These are phyloP conservation scores for Leishmania turanica DNA, from an alignment of 208 protist species.

Conservation along the genomic window DNA sequence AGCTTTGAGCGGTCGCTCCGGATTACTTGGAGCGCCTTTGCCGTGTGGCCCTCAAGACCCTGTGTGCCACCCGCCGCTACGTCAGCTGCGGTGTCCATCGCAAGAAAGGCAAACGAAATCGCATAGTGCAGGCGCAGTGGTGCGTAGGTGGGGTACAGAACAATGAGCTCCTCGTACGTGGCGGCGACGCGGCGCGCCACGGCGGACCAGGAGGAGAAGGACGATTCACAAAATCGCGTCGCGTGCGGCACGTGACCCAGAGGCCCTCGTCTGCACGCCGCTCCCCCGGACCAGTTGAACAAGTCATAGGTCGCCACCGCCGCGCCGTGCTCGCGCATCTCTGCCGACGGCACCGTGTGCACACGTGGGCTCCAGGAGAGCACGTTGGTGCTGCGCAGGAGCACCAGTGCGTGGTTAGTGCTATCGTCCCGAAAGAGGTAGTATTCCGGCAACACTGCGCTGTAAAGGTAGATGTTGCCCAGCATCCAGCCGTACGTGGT, in stretches of 20 bases:
- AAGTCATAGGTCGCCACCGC: constrained; percentile 20
- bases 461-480: constrained; percentile 45
- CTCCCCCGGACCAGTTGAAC: constrained; percentile 53
- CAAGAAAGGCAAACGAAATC: constrained; percentile 25
- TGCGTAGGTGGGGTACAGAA: constrained; percentile 52
- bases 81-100: background rate
- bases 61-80: background rate
- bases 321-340: background rate
- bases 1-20: constrained; percentile 24
- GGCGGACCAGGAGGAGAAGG: constrained; percentile 33
- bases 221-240: constrained; percentile 57
- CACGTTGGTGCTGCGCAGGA: constrained; percentile 57
- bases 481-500: constrained; percentile 34
- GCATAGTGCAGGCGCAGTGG: constrained; percentile 81
- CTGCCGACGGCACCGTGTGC: constrained; percentile 8
- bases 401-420: constrained; percentile 32
- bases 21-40: constrained; percentile 24
- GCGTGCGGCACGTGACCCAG: constrained; percentile 5
- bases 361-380: constrained; percentile 38
- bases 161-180: constrained; percentile 86
- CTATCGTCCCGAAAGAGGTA: constrained; percentile 58
- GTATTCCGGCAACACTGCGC: constrained; percentile 63
- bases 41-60: constrained; percentile 10
- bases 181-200: constrained; percentile 49
- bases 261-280: constrained; percentile 22